phyloP scores from a whole-genome alignment of 192 early-diverging fungal genomes.

The Backusella tuberculispora region DNA sequence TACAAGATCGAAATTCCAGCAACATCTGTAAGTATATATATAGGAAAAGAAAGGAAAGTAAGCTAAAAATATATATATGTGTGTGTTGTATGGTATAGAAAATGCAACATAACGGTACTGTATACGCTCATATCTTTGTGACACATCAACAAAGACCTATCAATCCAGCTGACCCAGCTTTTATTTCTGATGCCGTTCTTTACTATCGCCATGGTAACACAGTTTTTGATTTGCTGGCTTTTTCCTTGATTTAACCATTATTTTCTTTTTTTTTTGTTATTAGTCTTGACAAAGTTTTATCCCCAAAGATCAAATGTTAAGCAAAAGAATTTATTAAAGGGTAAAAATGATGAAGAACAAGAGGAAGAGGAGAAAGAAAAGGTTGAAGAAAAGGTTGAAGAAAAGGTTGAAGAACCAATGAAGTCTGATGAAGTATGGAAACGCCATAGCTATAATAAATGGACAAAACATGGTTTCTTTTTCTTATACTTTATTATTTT shows the following conservation, averaged over 20 bases:
- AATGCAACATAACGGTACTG: slow-evolving; percentile 59
- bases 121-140: slow-evolving; percentile 67
- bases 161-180: slow-evolving; percentile 45
- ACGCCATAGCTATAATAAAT: not conserved
- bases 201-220: slow-evolving; percentile 56
- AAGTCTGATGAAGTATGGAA: not conserved
- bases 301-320: slow-evolving; percentile 51
- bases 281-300: slow-evolving; percentile 57
- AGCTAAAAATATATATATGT: not conserved
- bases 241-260: not conserved
- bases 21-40: slow-evolving; percentile 42
- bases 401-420: not conserved
- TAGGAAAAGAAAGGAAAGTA: not conserved
- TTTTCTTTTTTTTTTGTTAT: slow-evolving; percentile 15
- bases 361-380: slow-evolving; percentile 30
- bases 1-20: slow-evolving; percentile 47
- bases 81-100: slow-evolving; percentile 33
- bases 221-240: not conserved
- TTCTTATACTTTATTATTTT: not conserved
- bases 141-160: slow-evolving; percentile 42
- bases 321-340: slow-evolving; percentile 56
- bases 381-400: slow-evolving; percentile 31
- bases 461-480: not conserved
- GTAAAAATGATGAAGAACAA: slow-evolving; percentile 36
- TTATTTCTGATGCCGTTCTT: slow-evolving; percentile 46